These are phyloP conservation scores for Ambrosia trifida DNA, from an alignment of 129 eudicot species.

Conservation along the genomic window DNA sequence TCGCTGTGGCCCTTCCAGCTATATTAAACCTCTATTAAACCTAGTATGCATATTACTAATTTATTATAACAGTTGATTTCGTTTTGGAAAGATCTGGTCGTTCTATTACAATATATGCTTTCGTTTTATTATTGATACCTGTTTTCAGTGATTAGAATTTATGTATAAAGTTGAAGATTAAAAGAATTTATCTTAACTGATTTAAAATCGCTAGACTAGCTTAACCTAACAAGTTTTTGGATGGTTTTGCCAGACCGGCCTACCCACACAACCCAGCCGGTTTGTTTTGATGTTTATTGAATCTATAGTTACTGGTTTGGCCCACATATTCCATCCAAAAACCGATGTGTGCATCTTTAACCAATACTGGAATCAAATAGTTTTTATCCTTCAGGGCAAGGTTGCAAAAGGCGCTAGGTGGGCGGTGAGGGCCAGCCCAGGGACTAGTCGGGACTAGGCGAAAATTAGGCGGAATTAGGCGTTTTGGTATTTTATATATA, in stretches of 20 bases:
- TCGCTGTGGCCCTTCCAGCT: neutral
- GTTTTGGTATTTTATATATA: too few relatives aligned
- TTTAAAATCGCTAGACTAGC: neutral
- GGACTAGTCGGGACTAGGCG: too few relatives aligned
- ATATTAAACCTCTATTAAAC: neutral
- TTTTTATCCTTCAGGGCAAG: neutral
- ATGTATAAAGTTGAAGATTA: neutral
- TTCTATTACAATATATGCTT: neutral
- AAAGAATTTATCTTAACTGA: neutral
- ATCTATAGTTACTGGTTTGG: neutral
- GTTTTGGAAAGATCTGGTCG: neutral
- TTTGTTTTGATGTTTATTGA: neutral
- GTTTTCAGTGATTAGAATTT: neutral
- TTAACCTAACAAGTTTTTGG: neutral
- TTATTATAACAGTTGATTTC: neutral
- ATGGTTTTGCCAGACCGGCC: neutral
- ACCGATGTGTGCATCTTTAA: neutral
- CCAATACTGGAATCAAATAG: neutral
- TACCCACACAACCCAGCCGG: neutral
- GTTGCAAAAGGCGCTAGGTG: too few relatives aligned
- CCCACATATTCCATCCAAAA: neutral
- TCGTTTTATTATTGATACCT: neutral
- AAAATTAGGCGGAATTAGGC: too few relatives aligned
- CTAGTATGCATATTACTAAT: neutral
- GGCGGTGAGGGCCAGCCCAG: too few relatives aligned